Base-by-base conservation (phyloP, 768 basidiomycete genomes). In the Cystofilobasidium macerans region DNA sequence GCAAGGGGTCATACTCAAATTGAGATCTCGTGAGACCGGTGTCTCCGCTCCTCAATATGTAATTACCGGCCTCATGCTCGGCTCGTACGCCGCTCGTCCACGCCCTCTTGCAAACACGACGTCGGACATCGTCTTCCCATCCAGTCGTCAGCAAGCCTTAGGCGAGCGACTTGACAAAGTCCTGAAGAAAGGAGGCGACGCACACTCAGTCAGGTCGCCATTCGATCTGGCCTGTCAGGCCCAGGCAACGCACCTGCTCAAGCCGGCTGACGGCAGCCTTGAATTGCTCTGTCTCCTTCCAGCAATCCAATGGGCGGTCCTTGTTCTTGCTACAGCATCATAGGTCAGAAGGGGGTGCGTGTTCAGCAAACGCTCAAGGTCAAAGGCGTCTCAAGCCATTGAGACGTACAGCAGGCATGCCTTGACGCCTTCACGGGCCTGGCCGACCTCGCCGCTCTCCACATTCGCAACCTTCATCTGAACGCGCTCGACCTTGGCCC, bases 251-350 rank as follows among this genome's bases (percentile, higher is more conserved):
- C 36, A 75, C 76, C 71, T 73, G 70, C 65, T 77, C 76, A 28
- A 77, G 69, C 67, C 76, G 76, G 33, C 69, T 65, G n/a, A 76
- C 76, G 58, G 73, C 74, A 1, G 60, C 48, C 65, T 77, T 76
- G 72, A 77, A 77, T 0, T 69, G 57, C 69, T 76, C 75, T 24
- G 75, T 75, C 62, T 77, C 70, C 47, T 69, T 72, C 74, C 75
- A 75, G 73, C 76, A 77, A 62, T 77, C 76, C 32, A 77, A 72
- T 32, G 76, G 75, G 60, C 68, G 70, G 14, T 73, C 70, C 2
- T 69, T 67, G 61, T 77, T 72, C 32, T 71, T 70, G 38, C 76
- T 77, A 57, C 8, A 42, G 42, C n/a, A n/a, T n/a, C n/a, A n/a
- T n/a, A n/a, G n/a, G n/a, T n/a, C n/a, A n/a, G n/a, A n/a, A n/a